Evolutionary conservation across 1,139 yeast genomes (phyloP).

Genomic region (Taphrina sp.): DNA sequence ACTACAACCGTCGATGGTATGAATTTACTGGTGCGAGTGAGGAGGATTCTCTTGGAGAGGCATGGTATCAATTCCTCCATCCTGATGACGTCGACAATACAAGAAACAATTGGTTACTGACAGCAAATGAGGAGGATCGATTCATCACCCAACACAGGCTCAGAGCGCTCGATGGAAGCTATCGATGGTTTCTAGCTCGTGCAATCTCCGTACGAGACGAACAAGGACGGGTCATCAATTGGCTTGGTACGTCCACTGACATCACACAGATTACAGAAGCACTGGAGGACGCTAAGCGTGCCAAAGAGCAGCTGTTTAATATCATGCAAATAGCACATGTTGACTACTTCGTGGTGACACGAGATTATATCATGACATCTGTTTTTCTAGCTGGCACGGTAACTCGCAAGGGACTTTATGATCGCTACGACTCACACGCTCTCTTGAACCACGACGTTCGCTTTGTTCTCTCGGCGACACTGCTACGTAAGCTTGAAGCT

Average conservation of each 20-base stretch:
- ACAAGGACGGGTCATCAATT: background rate
- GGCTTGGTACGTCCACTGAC: slow-evolving; percentile 25
- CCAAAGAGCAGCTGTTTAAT: slow-evolving; percentile 29
- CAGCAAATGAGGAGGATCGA: slow-evolving; percentile 15
- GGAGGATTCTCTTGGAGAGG: slow-evolving; percentile 5
- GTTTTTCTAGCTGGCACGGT: slow-evolving; percentile 22
- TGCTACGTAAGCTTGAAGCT: slow-evolving; percentile 4
- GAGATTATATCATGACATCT: slow-evolving; percentile 18
- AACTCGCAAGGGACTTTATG: slow-evolving; percentile 16
- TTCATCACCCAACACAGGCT: slow-evolving; percentile 21
- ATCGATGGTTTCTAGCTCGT: slow-evolving; percentile 31
- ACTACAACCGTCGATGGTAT: slow-evolving; percentile 29
- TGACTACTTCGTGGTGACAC: slow-evolving; percentile 23
- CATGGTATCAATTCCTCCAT: slow-evolving; percentile 26
- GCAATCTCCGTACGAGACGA: slow-evolving; percentile 23
- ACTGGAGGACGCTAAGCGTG: slow-evolving; percentile 19
- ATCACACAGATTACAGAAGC: slow-evolving; percentile 31
- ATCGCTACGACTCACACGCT: background rate
- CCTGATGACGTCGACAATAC: slow-evolving; percentile 26
- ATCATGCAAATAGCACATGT: slow-evolving; percentile 32
- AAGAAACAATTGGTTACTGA: slow-evolving; percentile 27
- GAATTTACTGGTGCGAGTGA: slow-evolving; percentile 24
- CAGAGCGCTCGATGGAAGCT: slow-evolving; percentile 12
- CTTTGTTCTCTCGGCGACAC: slow-evolving; percentile 1
- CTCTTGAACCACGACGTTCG: slow-evolving; percentile 21